Evolutionary conservation across 768 basidiomycete genomes (phyloP).

Genomic region (Lentinula sp.): DNA sequence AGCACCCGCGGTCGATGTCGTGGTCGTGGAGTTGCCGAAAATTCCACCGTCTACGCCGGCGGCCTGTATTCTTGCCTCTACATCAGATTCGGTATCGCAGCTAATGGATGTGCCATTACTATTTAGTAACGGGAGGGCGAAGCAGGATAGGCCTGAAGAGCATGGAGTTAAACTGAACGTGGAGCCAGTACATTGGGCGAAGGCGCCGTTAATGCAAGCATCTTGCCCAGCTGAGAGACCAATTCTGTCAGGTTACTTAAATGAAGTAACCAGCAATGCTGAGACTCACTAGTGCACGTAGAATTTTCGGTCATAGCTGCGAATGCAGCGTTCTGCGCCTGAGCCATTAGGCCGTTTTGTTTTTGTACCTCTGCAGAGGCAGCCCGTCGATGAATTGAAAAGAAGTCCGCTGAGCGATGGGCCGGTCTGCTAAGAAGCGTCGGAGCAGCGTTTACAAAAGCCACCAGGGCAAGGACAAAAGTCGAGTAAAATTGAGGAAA

Average conservation of each 20-base stretch:
- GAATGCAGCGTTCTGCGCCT: constrained; percentile 45
- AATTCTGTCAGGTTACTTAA: not conserved
- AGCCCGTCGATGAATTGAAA: not conserved
- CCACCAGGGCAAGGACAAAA: not conserved
- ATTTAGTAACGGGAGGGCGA: constrained; percentile 44
- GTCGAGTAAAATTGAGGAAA: not conserved
- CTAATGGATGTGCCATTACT: constrained; percentile 36
- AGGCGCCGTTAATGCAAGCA: constrained; percentile 33
- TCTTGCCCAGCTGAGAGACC: constrained; percentile 22
- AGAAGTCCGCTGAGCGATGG: not conserved
- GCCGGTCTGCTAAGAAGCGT: not conserved
- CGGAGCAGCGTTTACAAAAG: not conserved
- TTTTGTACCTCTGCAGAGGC: constrained; percentile 15
- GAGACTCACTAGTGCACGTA: constrained; percentile 37
- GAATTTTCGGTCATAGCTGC: constrained; percentile 33
- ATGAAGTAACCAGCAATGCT: not conserved
- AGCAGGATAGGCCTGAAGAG: constrained; percentile 29
- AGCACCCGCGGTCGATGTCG: not conserved
- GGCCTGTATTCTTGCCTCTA: constrained; percentile 30
- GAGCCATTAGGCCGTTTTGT: constrained; percentile 45
- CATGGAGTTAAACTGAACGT: constrained; percentile 35
- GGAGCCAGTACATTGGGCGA: constrained; percentile 38
- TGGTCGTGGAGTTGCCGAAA: constrained; percentile 20
- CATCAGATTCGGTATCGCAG: constrained; percentile 36
- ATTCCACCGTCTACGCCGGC: constrained; percentile 40